A percentile compares a stretch with the other conserved stretches of the same genome.
phyloP scores from a whole-genome alignment of 768 basidiomycete genomes.

The Mycena rebaudengoi region DNA sequence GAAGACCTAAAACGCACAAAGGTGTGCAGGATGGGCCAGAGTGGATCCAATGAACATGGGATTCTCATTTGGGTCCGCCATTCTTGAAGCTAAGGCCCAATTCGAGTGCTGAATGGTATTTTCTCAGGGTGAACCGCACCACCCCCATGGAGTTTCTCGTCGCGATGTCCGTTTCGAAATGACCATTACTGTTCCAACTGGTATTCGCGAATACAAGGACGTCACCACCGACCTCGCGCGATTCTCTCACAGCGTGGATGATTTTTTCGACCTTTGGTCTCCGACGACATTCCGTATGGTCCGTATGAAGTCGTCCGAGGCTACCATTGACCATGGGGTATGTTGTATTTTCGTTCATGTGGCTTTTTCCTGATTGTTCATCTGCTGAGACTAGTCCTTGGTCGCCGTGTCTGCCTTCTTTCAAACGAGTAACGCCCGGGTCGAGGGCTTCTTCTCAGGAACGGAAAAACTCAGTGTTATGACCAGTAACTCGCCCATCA shows the following conservation, averaged over 20 bases:
- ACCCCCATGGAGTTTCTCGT: slow-evolving; percentile 1
- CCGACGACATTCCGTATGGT: background rate
- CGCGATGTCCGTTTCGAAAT: slow-evolving; percentile 10
- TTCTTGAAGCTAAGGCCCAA: background rate
- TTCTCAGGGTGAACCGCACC: slow-evolving; percentile 9
- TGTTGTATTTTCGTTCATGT: background rate
- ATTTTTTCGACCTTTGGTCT: background rate
- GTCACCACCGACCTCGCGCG: slow-evolving; percentile 9
- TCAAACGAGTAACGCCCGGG: slow-evolving; percentile 8
- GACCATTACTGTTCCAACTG: slow-evolving; percentile 6
- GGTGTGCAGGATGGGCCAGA: slow-evolving; percentile 6
- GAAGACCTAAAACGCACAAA: slow-evolving; percentile 1
- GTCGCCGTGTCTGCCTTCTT: background rate
- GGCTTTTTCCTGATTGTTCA: background rate
- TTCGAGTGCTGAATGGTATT: background rate
- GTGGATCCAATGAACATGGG: slow-evolving; percentile 5
- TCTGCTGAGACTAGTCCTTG: background rate
- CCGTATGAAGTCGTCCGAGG: slow-evolving; percentile 6
- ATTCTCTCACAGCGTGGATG: slow-evolving; percentile 2
- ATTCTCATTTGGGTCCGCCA: slow-evolving; percentile 17
- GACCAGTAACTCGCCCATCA: slow-evolving; percentile 12
- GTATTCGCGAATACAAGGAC: background rate
- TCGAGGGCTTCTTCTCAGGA: slow-evolving; percentile 5
- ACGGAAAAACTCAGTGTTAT: background rate
- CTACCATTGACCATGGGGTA: slow-evolving; percentile 6